Evolutionary conservation across 139 green algal genomes (phyloP).

Genomic region (Picochlorum costavermella): DNA sequence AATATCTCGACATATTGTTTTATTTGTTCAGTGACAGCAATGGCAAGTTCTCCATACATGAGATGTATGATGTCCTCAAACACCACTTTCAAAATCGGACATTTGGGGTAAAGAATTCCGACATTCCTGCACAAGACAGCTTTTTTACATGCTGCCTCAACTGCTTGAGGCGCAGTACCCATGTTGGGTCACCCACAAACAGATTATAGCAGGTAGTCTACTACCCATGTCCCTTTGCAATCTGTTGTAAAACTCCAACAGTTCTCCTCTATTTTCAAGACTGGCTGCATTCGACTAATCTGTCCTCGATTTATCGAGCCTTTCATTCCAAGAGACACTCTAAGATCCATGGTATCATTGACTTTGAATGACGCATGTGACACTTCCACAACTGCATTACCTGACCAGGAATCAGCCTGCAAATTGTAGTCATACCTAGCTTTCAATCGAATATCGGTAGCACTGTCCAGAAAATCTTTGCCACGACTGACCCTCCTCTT

Average conservation of each 20-base stretch:
- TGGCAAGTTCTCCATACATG: no score
- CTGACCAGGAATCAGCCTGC: slow-evolving; percentile 18
- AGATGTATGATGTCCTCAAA: no score
- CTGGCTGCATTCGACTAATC: background rate
- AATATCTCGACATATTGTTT: no score
- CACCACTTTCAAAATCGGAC: no score
- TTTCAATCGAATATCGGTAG: slow-evolving; percentile 11
- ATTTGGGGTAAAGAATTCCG: no score
- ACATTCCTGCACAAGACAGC: no score
- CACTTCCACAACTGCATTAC: slow-evolving; percentile 13
- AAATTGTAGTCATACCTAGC: slow-evolving; percentile 31
- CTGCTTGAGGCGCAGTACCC: no score
- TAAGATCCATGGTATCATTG: slow-evolving; percentile 11
- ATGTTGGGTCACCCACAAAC: no score
- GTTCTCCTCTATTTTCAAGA: slow-evolving; percentile 14
- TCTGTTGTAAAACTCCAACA: slow-evolving; percentile 5
- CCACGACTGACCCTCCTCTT: slow-evolving; percentile 3
- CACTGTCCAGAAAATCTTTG: slow-evolving; percentile 20
- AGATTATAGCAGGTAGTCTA: slow-evolving; percentile 1
- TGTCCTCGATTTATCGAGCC: background rate
- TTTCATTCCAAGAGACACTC: background rate
- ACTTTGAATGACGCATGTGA: slow-evolving; percentile 26
- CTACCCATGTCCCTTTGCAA: background rate
- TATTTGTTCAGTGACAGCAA: no score
- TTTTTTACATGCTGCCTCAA: no score